Base-by-base conservation (phyloP, 2,329 filamentous ascomycete species). In the Arthroderma uncinatum region DNA sequence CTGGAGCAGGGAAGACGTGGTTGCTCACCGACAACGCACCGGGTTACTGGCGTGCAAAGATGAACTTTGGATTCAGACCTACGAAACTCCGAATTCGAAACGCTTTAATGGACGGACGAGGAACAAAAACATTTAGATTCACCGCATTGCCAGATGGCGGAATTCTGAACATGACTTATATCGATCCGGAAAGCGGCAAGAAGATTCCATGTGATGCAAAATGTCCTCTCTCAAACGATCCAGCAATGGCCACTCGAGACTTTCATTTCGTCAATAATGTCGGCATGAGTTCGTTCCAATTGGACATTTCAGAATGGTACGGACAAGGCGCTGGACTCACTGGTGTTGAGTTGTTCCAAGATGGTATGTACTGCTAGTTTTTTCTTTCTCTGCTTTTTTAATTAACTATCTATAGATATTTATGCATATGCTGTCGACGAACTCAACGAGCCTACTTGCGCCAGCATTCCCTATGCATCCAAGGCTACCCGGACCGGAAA, bases 91-190 rank as follows among this genome's bases (percentile, higher is more conserved):
- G 89, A 56, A 76, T 98, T 23, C 89, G 87, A 77, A 98, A 98
- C 73, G 93, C 92, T 2, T 83, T 87, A 64, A 79, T 83, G 55
- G 83, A 93, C 64, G 89, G 87, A 54, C 84, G 90, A 62, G 91
- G 93, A 30, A 95, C 91, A 30, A 87, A 88, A 74, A 87, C 86
- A 0, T 98, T 89, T 75, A 83, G 90, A 58, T 94, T 89, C 68
- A 89, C 88, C 21, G 88, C 90, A 16, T 76, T 92, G 58, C 91
- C 92, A 4, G 82, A 92, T 66, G 85, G 87, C 61, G 93, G 93
- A 55, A 96, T 98, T 69, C 88, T 98, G 84, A 96, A 97, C 72
- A 79, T 98, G 67, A 95, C 90, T 37, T 97, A 93, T 65, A 74
- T 84, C 61, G 89, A 97, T 66, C 85, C 86, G 23, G 75, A 69